phyloP scores from a whole-genome alignment of 179 eudicot genomes.

The Drosera spatulata region DNA sequence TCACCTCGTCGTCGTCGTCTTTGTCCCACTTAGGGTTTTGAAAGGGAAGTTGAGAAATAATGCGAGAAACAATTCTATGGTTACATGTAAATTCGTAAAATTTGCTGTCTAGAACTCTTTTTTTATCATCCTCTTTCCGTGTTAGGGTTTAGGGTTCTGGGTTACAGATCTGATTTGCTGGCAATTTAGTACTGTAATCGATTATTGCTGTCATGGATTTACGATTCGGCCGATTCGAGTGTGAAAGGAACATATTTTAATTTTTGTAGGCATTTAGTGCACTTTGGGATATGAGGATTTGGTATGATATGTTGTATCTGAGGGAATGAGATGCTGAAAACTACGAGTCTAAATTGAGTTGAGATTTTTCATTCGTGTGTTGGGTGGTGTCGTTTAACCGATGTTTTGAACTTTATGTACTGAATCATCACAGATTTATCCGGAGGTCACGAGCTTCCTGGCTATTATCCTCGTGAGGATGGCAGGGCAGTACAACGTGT shows the following conservation, averaged over 20 bases:
- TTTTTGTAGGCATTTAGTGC: too few species aligned
- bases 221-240: too few species aligned
- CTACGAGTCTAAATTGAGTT: not conserved
- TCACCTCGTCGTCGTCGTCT: not conserved
- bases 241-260: too few species aligned
- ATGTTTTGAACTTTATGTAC: not conserved
- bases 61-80: not conserved
- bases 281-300: too few species aligned
- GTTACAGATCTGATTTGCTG: too few species aligned
- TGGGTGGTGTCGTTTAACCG: not conserved
- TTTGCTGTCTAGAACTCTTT: not conserved
- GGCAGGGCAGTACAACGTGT: conserved; percentile 31
- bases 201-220: too few species aligned
- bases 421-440: conserved; percentile 27
- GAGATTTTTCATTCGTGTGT: not conserved
- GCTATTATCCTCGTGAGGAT: conserved; percentile 43
- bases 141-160: too few species aligned
- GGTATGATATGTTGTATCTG: too few species aligned
- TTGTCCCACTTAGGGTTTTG: conserved; percentile 19
- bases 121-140: too few species aligned
- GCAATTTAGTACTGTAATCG: too few species aligned
- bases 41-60: not conserved
- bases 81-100: not conserved
- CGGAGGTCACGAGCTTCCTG: conserved; percentile 42
- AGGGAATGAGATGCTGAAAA: too few species aligned